Conservation (phyloP, 164 flowering plant genomes). For the Magnolia changhungtana region DNA sequence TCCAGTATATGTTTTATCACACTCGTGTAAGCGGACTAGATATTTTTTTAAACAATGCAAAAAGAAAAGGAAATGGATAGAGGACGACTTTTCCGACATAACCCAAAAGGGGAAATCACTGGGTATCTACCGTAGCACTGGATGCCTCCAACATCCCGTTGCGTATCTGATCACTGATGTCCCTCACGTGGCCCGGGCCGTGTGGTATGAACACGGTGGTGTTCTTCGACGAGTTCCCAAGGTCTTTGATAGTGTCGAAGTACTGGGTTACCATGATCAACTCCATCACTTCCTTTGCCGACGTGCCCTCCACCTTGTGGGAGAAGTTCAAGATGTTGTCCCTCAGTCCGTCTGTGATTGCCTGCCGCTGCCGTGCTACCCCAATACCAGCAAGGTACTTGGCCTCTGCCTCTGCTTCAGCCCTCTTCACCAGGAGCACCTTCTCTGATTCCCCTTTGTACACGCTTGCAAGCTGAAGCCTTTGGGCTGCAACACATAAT, state of each 20-base stretch:
- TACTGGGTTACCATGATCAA: slow-evolving; percentile 96
- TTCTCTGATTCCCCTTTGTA: slow-evolving; percentile 99
- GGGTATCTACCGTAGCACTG: slow-evolving; percentile 29
- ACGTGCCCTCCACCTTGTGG: slow-evolving; percentile 79
- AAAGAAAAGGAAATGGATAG: background rate
- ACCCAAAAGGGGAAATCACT: background rate
- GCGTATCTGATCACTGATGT: slow-evolving; percentile 85
- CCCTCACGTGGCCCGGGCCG: slow-evolving; percentile 96
- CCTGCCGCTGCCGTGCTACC: slow-evolving; percentile 96
- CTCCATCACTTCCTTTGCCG: slow-evolving; percentile 98
- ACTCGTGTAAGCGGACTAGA: too few relatives aligned
- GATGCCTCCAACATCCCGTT: slow-evolving; percentile 90
- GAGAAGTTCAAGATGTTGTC: slow-evolving; percentile 96
- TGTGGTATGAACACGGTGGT: slow-evolving; percentile 98
- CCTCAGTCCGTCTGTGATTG: slow-evolving; percentile 92
- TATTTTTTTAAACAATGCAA: too few relatives aligned
- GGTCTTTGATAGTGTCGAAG: slow-evolving; percentile 95
- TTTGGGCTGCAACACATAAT: slow-evolving; percentile 62
- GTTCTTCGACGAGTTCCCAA: slow-evolving; percentile 91
- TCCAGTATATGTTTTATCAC: too few relatives aligned
- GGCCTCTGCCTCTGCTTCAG: slow-evolving; percentile 97
- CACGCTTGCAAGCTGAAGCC: slow-evolving; percentile 93
- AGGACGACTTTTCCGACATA: too few relatives aligned
- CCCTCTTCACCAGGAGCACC: slow-evolving; percentile 78
- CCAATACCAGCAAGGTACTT: slow-evolving; percentile 97